A percentile compares a stretch with the other conserved stretches of the same genome.
phyloP scores from a whole-genome alignment of 2,329 filamentous ascomycete species.

The Phyllosticta citribraziliensis region DNA sequence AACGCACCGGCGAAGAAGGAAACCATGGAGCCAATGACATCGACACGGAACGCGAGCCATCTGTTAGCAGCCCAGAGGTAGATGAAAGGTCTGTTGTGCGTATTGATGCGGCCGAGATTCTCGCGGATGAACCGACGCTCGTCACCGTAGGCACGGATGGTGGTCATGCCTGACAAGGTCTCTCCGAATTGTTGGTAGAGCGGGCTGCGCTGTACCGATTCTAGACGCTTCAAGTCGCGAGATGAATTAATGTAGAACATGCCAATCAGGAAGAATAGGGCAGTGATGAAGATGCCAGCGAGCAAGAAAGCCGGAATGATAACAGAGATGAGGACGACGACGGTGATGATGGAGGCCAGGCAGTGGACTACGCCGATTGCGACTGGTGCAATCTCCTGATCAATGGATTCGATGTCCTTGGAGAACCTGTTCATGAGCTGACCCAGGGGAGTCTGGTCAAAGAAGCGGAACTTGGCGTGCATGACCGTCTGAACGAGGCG shows the following conservation, averaged over 20 bases:
- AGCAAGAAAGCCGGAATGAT: slow-evolving; percentile 90
- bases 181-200: slow-evolving; percentile 98
- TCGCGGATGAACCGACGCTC: slow-evolving; percentile 88
- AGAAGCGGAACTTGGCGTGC: slow-evolving; percentile 92
- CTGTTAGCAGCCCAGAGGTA: slow-evolving; percentile 94
- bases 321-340: slow-evolving; percentile 72
- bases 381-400: slow-evolving; percentile 89
- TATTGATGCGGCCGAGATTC: slow-evolving; percentile 80
- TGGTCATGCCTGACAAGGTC: slow-evolving; percentile 87
- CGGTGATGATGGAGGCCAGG: slow-evolving; percentile 64
- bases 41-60: slow-evolving; percentile 90
- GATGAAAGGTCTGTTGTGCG: slow-evolving; percentile 85
- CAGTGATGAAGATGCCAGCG: slow-evolving; percentile 73
- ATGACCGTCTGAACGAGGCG: slow-evolving; percentile 68
- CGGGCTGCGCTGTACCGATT: slow-evolving; percentile 88
- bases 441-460: slow-evolving; percentile 88
- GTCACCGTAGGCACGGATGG: slow-evolving; percentile 92
- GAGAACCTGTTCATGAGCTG: slow-evolving; percentile 98
- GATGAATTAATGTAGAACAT: slow-evolving; percentile 85
- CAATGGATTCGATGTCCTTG: slow-evolving; percentile 89
- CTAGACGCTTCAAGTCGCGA: slow-evolving; percentile 88
- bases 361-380: slow-evolving; percentile 68
- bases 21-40: slow-evolving; percentile 81
- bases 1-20: slow-evolving; percentile 91
- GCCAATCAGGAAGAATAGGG: slow-evolving; percentile 73